Conservation (phyloP, 768 basidiomycete genomes). For the Strobilomyces confusus region DNA sequence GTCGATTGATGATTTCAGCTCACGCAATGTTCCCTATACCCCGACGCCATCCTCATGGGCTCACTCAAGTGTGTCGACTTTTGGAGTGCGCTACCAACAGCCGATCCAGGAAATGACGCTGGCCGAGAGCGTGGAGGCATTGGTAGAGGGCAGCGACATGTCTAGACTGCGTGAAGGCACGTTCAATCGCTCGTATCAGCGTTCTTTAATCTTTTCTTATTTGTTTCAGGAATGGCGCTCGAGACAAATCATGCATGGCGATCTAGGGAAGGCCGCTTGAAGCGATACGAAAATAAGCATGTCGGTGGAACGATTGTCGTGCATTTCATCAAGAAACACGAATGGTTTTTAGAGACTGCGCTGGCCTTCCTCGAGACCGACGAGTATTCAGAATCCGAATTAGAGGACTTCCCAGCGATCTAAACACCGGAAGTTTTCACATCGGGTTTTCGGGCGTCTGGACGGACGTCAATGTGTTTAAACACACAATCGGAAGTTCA, state of each 20-base stretch:
- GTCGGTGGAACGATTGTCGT: conserved; percentile 94
- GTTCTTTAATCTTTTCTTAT: background rate
- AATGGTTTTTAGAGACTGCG: conserved; percentile 95
- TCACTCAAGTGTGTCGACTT: conserved; percentile 83
- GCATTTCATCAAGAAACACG: conserved; percentile 95
- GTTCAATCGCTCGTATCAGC: conserved; percentile 2
- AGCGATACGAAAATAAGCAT: conserved; percentile 60
- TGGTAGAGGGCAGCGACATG: conserved; percentile 91
- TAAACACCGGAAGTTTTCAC: conserved; percentile 12
- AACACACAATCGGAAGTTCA: conserved; percentile 9
- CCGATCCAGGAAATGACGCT: conserved; percentile 64
- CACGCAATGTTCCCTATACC: conserved; percentile 19
- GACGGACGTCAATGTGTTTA: conserved; percentile 27
- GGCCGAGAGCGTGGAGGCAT: conserved; percentile 77
- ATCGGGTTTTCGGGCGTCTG: conserved; percentile 27
- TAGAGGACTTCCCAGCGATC: conserved; percentile 12
- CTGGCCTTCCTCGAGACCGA: conserved; percentile 81
- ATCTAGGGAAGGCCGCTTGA: conserved; percentile 64
- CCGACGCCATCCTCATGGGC: conserved; percentile 62
- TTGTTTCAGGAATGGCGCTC: conserved; percentile 46
- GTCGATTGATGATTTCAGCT: conserved; percentile 26
- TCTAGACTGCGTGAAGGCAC: conserved; percentile 63
- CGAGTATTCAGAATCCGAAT: conserved; percentile 52
- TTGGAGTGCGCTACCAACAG: conserved; percentile 69
- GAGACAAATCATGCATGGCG: conserved; percentile 66